Base-by-base conservation (phyloP, 306 rosid genomes). In the Ziziphus jujuba region DNA sequence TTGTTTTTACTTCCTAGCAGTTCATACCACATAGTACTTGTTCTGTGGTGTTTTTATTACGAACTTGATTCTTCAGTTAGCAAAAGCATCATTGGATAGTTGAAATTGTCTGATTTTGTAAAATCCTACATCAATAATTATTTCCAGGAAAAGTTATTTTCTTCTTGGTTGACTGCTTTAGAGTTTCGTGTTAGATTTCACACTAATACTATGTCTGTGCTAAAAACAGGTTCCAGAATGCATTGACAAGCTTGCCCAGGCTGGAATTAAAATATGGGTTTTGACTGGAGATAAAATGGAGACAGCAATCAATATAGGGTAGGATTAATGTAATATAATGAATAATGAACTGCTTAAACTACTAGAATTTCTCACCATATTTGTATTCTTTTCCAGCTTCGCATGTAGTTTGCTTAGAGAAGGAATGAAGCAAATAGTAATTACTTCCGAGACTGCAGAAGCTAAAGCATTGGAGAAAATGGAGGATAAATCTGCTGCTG, bases 251-350 rank as follows among this genome's bases (percentile, higher is more conserved):
- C 92, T 95, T 76, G 99, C 99, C 44, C 99, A 90, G 79, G 99
- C 99, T 61, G 99, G 99, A 75, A 95, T 95, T 58, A 95, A 95
- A 80, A 76, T 95, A 58, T 95, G 99, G 99, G 99, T 95, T 71
- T 80, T 95, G 86, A 95, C 99, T 44, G 99, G 99, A 56, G 99
- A 95, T 81, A 95, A 95, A 86, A 95, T 95, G 99, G 99, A 95
- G 79, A 95, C 97, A 28, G 99, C 99, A 35, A 95, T 95, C 80
- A 90, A 95, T 65, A 95, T 95, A 45, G 99, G 99, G 99, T 85
- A 80, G 9, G 61, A 38, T 19, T 62, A 40, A 53, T 51, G 8
- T 52, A 17, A 20, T 52, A 56, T 66, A 56, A 28, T 2, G 15
- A 44, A 63, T 13, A 56, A 63, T 66, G 34, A 14, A 20, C 47